These are phyloP conservation scores for Cyberlindnera suaveolens DNA, from an alignment of 805 yeast genomes.

Conservation along the genomic window DNA sequence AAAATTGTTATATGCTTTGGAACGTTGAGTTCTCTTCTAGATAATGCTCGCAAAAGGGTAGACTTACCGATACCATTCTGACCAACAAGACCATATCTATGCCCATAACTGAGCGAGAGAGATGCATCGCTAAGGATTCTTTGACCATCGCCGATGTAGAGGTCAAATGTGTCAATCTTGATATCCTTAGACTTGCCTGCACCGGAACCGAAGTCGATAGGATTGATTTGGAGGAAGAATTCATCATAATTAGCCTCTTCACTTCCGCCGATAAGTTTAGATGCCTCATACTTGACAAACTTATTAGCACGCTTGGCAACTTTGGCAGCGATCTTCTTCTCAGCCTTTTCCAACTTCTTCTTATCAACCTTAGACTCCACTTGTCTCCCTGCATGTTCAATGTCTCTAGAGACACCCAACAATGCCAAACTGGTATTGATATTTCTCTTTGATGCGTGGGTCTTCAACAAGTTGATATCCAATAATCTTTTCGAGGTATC, in stretches of 20 bases:
- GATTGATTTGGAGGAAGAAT: slow-evolving; percentile 92
- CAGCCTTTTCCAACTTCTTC: slow-evolving; percentile 96
- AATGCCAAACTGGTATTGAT: slow-evolving; percentile 70
- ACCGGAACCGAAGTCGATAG: slow-evolving; percentile 80
- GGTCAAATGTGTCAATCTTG: slow-evolving; percentile 85
- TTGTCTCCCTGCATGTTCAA: slow-evolving; percentile 86
- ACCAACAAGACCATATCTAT: slow-evolving; percentile 95
- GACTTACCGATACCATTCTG: slow-evolving; percentile 99
- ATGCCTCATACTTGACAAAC: slow-evolving; percentile 89
- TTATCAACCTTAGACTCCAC: slow-evolving; percentile 93
- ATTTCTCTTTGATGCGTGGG: slow-evolving; percentile 58
- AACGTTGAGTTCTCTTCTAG: slow-evolving; percentile 88
- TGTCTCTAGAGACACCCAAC: slow-evolving; percentile 73
- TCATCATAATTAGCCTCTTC: slow-evolving; percentile 81
- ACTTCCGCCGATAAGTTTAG: slow-evolving; percentile 67
- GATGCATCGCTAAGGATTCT: slow-evolving; percentile 87
- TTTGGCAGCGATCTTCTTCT: slow-evolving; percentile 93
- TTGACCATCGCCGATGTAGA: slow-evolving; percentile 93
- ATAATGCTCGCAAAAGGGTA: slow-evolving; percentile 81
- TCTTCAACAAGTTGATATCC: slow-evolving; percentile 67
- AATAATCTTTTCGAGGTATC: slow-evolving; percentile 84
- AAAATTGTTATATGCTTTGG: slow-evolving; percentile 94
- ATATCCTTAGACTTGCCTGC: slow-evolving; percentile 98
- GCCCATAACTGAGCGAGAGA: slow-evolving; percentile 83
- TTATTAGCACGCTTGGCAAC: slow-evolving; percentile 82